Evolutionary conservation across 768 basidiomycete species (phyloP), one percentile per base, ranked within the genome.

Genomic region (Dictyophora rubrovolvata): DNA sequence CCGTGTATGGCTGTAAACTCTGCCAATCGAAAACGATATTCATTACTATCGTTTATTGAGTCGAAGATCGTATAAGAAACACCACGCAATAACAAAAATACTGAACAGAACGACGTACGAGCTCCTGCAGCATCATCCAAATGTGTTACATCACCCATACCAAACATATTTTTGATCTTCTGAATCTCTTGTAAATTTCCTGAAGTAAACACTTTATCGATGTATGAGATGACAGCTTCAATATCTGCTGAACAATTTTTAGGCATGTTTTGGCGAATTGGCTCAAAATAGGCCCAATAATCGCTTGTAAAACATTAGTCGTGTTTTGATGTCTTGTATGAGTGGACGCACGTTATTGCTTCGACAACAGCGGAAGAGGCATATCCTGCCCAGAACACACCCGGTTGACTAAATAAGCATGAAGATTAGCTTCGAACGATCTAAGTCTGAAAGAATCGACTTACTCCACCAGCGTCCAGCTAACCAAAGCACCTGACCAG

Each of bases 221-320:
- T 70, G 63, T 85, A 77, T 5, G 76, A 65, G 55, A 88, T 77
- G 16, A 84, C 85, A 5, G 77, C 77, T 67, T 85, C 72, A 33
- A 87, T 77, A 64, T 89, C 87, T 0, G 84, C 78, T 8, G 85
- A 87, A 70, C 87, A 89, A 68, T 89, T 89, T 62, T 61, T 35
- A 11, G 62, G 61, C 55, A 63, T 58, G 48, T 63, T 54, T 63
- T 79, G 73, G 16, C 80, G 80, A 63, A 86, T 79, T 12, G 86
- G 86, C 60, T 86, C 85, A 68, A 85, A 87, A 65, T 87, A 89
- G 62, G 73, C 74, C 84, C 84, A 87, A 65, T 80, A 85, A 66
- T 85, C 75, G 16, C 79, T 55, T 48, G 50, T 35, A 55, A 52
- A 17, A 20, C 20, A 28, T 12, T 17, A 28, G 28, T 16, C 18